phyloP scores from a whole-genome alignment of 169 alveolate species.

The Theileria equi region DNA sequence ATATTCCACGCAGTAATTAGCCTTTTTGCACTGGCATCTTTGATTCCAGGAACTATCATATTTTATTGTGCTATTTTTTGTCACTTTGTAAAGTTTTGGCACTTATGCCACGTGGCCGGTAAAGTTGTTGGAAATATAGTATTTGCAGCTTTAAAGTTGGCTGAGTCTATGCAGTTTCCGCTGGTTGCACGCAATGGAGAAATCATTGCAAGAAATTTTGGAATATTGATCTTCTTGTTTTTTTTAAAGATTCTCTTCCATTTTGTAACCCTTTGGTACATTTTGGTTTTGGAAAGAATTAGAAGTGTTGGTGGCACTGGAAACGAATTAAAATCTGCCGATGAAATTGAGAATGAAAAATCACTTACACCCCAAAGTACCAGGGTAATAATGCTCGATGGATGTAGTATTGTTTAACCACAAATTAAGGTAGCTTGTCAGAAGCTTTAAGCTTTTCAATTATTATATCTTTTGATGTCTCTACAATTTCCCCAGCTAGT shows the following conservation, averaged over 20 bases:
- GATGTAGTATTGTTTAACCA: too few relatives aligned
- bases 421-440: conserved; percentile 28
- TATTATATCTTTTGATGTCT: conserved; percentile 44
- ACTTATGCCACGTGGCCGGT: conserved; percentile 11
- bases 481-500: conserved; percentile 61
- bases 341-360: conserved; percentile 35
- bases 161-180: not conserved
- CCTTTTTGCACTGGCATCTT: not conserved
- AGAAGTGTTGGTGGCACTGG: conserved; percentile 38
- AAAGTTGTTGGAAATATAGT: not conserved
- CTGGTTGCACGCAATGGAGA: not conserved
- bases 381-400: too few relatives aligned
- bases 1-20: conserved; percentile 3
- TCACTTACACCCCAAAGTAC: too few relatives aligned
- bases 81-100: conserved; percentile 13
- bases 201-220: not conserved
- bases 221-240: not conserved
- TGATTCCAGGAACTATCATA: conserved; percentile 28
- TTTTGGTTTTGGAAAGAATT: conserved; percentile 34
- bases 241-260: not conserved
- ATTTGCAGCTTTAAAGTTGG: not conserved
- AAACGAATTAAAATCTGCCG: conserved; percentile 26
- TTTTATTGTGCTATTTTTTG: conserved; percentile 7
- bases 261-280: conserved; percentile 18
- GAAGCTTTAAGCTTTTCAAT: conserved; percentile 34